phyloP scores from a whole-genome alignment of 768 basidiomycete genomes.

The Pholiota microspora region DNA sequence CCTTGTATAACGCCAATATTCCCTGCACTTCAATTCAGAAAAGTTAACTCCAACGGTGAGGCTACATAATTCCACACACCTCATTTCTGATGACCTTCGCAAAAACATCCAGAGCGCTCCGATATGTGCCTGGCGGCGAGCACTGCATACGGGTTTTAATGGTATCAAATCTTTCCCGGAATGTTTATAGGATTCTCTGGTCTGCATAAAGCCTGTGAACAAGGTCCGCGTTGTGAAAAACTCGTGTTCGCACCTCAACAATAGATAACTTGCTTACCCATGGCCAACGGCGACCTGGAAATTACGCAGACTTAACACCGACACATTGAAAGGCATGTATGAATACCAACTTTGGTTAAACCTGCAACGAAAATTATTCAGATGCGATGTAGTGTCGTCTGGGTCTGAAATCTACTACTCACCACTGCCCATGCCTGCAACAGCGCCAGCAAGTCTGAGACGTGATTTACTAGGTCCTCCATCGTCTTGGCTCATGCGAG shows the following conservation, averaged over 20 bases:
- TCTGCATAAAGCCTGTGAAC: not conserved
- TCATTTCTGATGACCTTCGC: conserved; percentile 57
- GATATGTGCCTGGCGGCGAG: conserved; percentile 61
- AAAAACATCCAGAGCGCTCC: conserved; percentile 59
- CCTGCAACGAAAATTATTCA: conserved; percentile 28
- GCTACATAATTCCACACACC: conserved; percentile 36
- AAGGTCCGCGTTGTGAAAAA: conserved; percentile 1
- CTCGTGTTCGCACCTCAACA: conserved; percentile 5
- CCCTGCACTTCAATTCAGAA: conserved; percentile 37
- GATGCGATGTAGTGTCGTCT: not conserved
- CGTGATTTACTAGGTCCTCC: conserved; percentile 26
- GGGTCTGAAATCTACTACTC: conserved; percentile 5
- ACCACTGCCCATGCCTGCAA: conserved; percentile 66
- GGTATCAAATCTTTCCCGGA: conserved; percentile 56
- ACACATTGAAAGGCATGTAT: conserved; percentile 1
- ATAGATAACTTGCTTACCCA: conserved; percentile 39
- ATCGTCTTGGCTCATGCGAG: conserved; percentile 31
- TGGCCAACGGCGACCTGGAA: conserved; percentile 67
- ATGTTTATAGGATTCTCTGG: not conserved
- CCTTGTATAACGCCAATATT: conserved; percentile 67
- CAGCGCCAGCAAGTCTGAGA: conserved; percentile 50
- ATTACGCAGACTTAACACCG: conserved; percentile 8
- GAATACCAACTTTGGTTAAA: conserved; percentile 44
- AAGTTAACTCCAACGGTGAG: conserved; percentile 1
- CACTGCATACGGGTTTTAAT: conserved; percentile 75